Conservation (phyloP, 1,284 basidiomycete species). For the Fomitopsis schrenkii region DNA sequence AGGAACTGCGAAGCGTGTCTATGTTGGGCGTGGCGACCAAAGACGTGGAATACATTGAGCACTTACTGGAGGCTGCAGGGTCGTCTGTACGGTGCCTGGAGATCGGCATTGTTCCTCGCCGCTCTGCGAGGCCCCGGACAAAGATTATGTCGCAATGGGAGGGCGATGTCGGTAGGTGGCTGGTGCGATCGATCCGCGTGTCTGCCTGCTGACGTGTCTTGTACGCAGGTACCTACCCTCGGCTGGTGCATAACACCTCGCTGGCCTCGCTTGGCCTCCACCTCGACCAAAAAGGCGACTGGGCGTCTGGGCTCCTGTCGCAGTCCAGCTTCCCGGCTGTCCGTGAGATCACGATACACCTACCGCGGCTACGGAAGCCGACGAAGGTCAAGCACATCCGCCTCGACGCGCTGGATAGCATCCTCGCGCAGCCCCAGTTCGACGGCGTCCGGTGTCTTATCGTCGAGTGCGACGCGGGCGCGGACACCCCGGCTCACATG, state of each 20-base stretch:
- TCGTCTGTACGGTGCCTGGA: background rate
- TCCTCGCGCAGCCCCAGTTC: constrained; percentile 4
- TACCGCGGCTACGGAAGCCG: background rate
- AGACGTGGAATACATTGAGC: constrained; percentile 2
- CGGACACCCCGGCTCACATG: background rate
- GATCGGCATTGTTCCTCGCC: background rate
- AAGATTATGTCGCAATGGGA: background rate
- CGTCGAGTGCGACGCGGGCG: background rate
- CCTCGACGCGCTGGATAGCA: background rate
- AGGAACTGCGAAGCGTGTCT: background rate
- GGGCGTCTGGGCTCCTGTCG: background rate
- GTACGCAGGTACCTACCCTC: background rate
- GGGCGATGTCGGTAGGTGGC: background rate
- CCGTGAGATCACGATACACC: background rate
- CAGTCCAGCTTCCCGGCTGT: background rate
- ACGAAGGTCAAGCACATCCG: constrained; percentile 1
- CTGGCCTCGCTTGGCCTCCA: background rate
- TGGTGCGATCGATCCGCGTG: background rate
- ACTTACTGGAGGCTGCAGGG: background rate
- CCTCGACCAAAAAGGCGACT: background rate
- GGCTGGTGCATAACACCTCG: constrained; percentile 1
- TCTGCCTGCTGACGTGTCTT: background rate
- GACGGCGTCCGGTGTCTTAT: background rate
- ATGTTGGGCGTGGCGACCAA: background rate
- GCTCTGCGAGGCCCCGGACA: background rate